phyloP scores from a whole-genome alignment of 2,329 filamentous ascomycete genomes.

The Acarospora socialis region DNA sequence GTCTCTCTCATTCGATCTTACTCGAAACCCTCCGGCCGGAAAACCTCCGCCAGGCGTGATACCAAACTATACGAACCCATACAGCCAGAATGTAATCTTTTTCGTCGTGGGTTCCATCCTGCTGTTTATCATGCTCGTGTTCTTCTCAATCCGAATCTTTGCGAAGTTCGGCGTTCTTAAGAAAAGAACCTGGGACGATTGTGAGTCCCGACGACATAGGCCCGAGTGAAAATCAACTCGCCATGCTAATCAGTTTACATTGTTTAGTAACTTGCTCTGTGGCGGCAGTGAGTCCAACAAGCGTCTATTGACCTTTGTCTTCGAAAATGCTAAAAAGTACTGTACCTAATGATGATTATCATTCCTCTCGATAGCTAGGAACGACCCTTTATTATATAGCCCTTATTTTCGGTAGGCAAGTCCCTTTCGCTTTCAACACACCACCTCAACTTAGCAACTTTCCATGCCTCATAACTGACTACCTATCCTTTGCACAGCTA shows the following conservation, averaged over 20 bases:
- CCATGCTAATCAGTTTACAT: not conserved
- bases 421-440: not conserved
- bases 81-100: not conserved
- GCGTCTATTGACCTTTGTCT: too few relatives aligned
- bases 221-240: not conserved
- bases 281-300: too few relatives aligned
- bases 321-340: too few relatives aligned
- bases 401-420: too few relatives aligned
- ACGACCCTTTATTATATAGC: not conserved
- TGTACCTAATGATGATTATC: too few relatives aligned
- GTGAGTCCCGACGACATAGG: not conserved
- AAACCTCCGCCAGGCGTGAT: not conserved
- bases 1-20: too few relatives aligned
- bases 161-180: not conserved
- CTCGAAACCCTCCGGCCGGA: too few relatives aligned
- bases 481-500: not conserved
- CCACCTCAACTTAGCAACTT: not conserved
- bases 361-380: too few relatives aligned
- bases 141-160: too few relatives aligned
- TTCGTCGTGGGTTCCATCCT: not conserved
- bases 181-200: not conserved
- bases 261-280: too few relatives aligned
- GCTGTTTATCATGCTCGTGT: not conserved
- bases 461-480: not conserved
- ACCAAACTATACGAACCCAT: not conserved